Evolutionary conservation across 495 filamentous ascomycete species (phyloP).

Genomic region (Aspergillus mulundensis): DNA sequence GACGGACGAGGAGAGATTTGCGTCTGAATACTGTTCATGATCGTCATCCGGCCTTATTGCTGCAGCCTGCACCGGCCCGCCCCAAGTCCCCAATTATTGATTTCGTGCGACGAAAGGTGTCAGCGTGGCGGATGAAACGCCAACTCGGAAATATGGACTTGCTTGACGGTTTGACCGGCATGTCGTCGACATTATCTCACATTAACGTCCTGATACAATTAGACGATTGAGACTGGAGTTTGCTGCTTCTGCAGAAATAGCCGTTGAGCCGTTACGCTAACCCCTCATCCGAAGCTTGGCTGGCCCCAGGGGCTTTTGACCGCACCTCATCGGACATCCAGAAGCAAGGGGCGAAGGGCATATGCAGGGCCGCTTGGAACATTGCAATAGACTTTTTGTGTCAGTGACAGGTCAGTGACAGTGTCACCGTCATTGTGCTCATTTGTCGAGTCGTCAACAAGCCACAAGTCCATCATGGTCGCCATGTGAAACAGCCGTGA

Average conservation of each 20-base stretch:
- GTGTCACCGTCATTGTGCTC: background rate
- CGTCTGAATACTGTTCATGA: background rate
- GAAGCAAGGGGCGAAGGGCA: background rate
- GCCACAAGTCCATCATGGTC: background rate
- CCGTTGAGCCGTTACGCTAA: slow-evolving; percentile 6
- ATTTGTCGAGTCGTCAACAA: background rate
- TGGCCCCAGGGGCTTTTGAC: background rate
- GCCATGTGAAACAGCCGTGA: slow-evolving; percentile 1
- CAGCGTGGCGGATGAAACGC: background rate
- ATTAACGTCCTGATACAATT: background rate
- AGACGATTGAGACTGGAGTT: background rate
- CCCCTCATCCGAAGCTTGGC: slow-evolving; percentile 1
- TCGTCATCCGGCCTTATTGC: background rate
- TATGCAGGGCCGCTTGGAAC: background rate
- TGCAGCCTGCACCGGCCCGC: background rate
- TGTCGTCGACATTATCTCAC: background rate
- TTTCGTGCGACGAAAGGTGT: background rate
- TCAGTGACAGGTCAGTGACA: background rate
- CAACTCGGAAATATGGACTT: background rate
- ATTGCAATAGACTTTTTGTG: background rate
- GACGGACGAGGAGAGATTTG: background rate
- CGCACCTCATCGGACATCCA: background rate
- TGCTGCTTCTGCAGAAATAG: background rate
- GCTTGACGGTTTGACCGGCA: background rate
- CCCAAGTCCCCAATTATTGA: background rate